Evolutionary conservation across 768 basidiomycete genomes (phyloP), one percentile per base, ranked within the genome.

Genomic region (Suillus plorans): DNA sequence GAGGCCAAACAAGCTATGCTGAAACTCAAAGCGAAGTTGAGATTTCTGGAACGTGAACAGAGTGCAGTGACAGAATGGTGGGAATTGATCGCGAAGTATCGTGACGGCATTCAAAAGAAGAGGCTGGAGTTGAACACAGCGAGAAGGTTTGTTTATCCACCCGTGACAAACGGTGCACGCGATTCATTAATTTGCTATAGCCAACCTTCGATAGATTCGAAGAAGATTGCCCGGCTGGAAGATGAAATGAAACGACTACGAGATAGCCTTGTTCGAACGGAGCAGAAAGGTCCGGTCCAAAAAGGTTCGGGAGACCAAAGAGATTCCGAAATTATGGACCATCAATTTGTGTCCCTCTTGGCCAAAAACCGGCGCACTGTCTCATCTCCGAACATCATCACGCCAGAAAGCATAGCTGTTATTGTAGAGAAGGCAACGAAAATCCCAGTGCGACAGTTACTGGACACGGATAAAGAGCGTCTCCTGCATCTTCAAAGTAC

Each of bases 311-410:
- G 14, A 37, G 59, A 44, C 41, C 39, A 25, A 39, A 39, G 59
- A 41, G 16, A n/a, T 45, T 41, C 39, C 20, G 44, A 45, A 45
- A 1, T 25, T n/a, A 41, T 37, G 37, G 59, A 60, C 31, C 34
- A 4, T 13, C 20, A 20, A 60, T 45, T 41, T 13, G 16, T 42
- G 18, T 45, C 59, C 36, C 59, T 60, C 36, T 45, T 60, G 59
- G 59, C 59, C 25, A 63, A 41, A 34, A 63, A 55, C n/a, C 62
- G 39, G 12, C 47, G 52, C 41, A 52, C 25, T 39, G 34, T 63
- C 37, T 53, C 50, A 10, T 55, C 65, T 39, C 65, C 65, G 6
- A 63, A 55, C 52, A 45, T 66, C 12, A 66, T 66, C 36, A 45
- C 59, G 16, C 41, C 59, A 25, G 59, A 41, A 22, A 60, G 59